phyloP scores from a whole-genome alignment of 768 basidiomycete genomes.

The Leccinum pellstonianum region DNA sequence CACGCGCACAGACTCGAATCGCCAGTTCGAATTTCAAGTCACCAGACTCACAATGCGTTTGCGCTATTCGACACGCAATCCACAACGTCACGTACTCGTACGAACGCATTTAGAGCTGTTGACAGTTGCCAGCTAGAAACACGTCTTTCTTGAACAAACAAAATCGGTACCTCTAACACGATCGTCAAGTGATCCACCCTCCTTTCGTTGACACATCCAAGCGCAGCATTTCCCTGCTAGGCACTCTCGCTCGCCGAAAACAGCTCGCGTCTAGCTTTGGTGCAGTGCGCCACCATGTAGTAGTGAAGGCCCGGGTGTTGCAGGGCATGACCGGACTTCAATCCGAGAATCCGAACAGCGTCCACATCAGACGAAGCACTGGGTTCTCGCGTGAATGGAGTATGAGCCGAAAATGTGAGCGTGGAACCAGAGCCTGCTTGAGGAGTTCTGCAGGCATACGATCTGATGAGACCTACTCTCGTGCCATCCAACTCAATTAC shows the following conservation, averaged over 20 bases:
- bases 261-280: conserved; percentile 59
- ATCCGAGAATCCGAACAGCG: conserved; percentile 57
- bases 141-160: background rate
- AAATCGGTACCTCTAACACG: conserved; percentile 69
- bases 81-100: conserved; percentile 67
- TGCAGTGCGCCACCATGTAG: conserved; percentile 85
- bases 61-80: conserved; percentile 88
- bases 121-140: background rate
- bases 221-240: conserved; percentile 46
- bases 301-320: conserved; percentile 88
- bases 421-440: conserved; percentile 68
- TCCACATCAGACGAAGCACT: conserved; percentile 50
- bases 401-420: conserved; percentile 49
- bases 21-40: conserved; percentile 76
- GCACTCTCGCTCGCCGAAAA: conserved; percentile 37
- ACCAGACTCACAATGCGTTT: conserved; percentile 51
- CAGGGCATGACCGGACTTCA: conserved; percentile 79
- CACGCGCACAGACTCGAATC: conserved; percentile 53
- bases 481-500: conserved; percentile 95
- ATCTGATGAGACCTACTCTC: conserved; percentile 61
- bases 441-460: conserved; percentile 89
- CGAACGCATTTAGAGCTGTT: too few relatives aligned
- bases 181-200: conserved; percentile 87
- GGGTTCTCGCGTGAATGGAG: conserved; percentile 17
- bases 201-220: conserved; percentile 84